Conservation (phyloP, 371 early-diverging fungal genomes). For the Coemansia linderi region DNA sequence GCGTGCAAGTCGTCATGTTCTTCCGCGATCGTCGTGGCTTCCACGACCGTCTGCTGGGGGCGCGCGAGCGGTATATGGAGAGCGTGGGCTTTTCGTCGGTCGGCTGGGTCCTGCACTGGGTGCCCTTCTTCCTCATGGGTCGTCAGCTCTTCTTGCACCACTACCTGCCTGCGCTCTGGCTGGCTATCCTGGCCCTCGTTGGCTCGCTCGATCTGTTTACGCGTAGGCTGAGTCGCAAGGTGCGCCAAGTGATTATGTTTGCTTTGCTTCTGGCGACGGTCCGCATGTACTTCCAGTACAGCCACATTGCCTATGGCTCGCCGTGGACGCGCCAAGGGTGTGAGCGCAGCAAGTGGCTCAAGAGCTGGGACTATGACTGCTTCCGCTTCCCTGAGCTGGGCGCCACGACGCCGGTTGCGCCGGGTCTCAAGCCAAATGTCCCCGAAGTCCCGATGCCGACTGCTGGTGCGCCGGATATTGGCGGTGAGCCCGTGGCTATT, state of each 20-base stretch:
- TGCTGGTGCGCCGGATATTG: slow-evolving; percentile 13
- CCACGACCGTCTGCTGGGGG: slow-evolving; percentile 64
- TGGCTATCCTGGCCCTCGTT: slow-evolving; percentile 74
- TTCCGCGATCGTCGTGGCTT: slow-evolving; percentile 74
- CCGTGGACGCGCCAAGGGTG: slow-evolving; percentile 72
- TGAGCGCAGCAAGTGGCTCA: slow-evolving; percentile 74
- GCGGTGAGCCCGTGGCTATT: slow-evolving; percentile 15
- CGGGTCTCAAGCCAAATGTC: slow-evolving; percentile 9
- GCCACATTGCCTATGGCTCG: slow-evolving; percentile 83
- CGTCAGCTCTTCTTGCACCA: slow-evolving; percentile 98
- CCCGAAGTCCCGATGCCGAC: slow-evolving; percentile 21
- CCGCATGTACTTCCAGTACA: slow-evolving; percentile 63
- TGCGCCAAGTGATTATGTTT: slow-evolving; percentile 60
- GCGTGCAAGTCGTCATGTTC: slow-evolving; percentile 65
- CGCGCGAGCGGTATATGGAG: slow-evolving; percentile 57
- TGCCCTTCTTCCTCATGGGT: slow-evolving; percentile 94
- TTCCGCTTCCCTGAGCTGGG: slow-evolving; percentile 26
- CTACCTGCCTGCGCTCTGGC: slow-evolving; percentile 92
- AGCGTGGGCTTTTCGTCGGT: slow-evolving; percentile 78
- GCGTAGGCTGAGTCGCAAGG: slow-evolving; percentile 59
- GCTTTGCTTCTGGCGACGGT: slow-evolving; percentile 56
- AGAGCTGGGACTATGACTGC: slow-evolving; percentile 85
- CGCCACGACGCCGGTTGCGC: slow-evolving; percentile 7
- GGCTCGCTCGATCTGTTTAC: slow-evolving; percentile 74
- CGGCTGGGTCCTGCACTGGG: slow-evolving; percentile 91